Conservation (phyloP, 108 stramenopile genomes). For the Discostella pseudostelligera region DNA sequence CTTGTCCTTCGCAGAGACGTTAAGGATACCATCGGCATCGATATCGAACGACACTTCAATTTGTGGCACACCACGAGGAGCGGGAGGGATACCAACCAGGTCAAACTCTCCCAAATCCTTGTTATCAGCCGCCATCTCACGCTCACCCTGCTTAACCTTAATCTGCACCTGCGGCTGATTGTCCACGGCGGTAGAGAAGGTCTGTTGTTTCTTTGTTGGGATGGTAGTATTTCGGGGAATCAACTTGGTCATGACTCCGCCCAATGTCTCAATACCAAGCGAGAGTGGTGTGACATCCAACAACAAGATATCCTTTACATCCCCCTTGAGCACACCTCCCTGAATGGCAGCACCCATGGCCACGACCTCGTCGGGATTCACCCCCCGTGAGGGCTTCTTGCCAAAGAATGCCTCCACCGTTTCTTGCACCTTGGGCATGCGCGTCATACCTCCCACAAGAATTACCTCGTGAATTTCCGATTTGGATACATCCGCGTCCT, state of each 20-base stretch:
- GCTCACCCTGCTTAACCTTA: constrained; percentile 99
- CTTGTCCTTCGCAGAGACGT: constrained; percentile 99
- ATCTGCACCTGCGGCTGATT: constrained; percentile 96
- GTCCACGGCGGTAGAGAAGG: constrained; percentile 98
- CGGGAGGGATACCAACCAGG: constrained; percentile 97
- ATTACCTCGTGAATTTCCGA: constrained; percentile 97
- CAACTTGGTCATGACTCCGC: constrained; percentile 99
- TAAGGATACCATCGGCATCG: constrained; percentile 99
- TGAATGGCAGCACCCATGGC: constrained; percentile 99
- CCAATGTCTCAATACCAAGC: constrained; percentile 99
- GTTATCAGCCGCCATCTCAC: constrained; percentile 99
- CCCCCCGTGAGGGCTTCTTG: constrained; percentile 86
- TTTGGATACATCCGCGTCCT: constrained; percentile 93
- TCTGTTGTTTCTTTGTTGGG: constrained; percentile 99
- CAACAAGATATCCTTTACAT: constrained; percentile 99
- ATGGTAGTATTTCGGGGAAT: constrained; percentile 99
- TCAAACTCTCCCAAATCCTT: constrained; percentile 98
- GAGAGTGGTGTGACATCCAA: constrained; percentile 99
- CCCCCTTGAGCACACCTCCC: constrained; percentile 98
- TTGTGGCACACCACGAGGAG: constrained; percentile 98
- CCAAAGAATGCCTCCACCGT: constrained; percentile 98
- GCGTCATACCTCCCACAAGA: constrained; percentile 99
- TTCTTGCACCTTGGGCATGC: constrained; percentile 99
- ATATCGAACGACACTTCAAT: constrained; percentile 99
- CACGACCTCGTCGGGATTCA: constrained; percentile 99